phyloP scores from a whole-genome alignment of 495 filamentous ascomycete genomes.

The Trichoderma gamsii region DNA sequence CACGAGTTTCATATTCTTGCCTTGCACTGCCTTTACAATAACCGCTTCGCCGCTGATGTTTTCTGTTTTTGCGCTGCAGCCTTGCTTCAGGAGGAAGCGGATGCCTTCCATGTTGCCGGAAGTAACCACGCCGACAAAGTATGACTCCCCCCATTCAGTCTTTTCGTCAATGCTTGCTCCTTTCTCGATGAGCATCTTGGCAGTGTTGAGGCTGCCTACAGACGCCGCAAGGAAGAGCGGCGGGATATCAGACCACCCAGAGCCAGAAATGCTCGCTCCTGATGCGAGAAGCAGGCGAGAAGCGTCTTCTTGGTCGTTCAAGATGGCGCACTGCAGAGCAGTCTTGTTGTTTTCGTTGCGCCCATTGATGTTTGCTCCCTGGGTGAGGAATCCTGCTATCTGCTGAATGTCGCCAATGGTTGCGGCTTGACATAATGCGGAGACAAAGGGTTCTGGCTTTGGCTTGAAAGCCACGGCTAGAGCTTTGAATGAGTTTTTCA shows the following conservation, averaged over 20 bases:
- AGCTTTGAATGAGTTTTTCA: conserved; percentile 17
- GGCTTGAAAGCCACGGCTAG: conserved; percentile 11
- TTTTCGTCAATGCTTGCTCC: conserved; percentile 17
- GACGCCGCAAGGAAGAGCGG: conserved; percentile 52
- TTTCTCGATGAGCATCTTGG: conserved; percentile 41
- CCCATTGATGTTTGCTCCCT: conserved; percentile 21
- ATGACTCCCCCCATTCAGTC: conserved; percentile 15
- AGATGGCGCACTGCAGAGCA: conserved; percentile 18
- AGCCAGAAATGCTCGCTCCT: conserved; percentile 15
- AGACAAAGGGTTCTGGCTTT: conserved; percentile 19
- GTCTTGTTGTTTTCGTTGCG: conserved; percentile 19
- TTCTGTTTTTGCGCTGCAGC: conserved; percentile 16
- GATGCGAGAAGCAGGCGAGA: conserved; percentile 15
- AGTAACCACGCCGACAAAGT: conserved; percentile 17
- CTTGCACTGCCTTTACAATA: conserved; percentile 15
- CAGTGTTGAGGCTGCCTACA: conserved; percentile 47
- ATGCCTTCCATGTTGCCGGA: conserved; percentile 14
- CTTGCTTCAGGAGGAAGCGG: conserved; percentile 16
- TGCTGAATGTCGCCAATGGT: conserved; percentile 18
- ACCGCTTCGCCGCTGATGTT: conserved; percentile 13
- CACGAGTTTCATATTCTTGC: conserved; percentile 13
- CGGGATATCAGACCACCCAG: conserved; percentile 14
- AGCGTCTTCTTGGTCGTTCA: conserved; percentile 8
- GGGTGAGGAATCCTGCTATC: conserved; percentile 17
- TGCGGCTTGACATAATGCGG: conserved; percentile 19